Conservation (phyloP, 345 rosid genomes). For the Eucalyptus curtisii region DNA sequence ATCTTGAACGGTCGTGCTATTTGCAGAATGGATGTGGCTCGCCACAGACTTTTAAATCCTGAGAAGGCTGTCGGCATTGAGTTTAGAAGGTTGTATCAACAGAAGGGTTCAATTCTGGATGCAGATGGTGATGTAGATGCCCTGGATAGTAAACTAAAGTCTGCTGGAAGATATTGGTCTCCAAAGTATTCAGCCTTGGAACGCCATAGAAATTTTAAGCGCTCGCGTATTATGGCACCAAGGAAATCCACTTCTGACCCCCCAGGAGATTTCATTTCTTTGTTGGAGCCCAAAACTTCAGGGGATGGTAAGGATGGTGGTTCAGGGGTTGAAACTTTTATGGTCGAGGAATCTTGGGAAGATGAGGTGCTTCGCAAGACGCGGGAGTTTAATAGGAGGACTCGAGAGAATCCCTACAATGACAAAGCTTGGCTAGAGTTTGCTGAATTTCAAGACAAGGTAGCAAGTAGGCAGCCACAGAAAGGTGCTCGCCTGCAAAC, state of each 20-base stretch:
- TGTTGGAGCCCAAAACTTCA: constrained; percentile 20
- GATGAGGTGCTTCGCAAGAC: constrained; percentile 78
- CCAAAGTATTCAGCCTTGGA: constrained; percentile 65
- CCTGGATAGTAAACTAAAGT: constrained; percentile 49
- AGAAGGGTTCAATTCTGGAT: constrained; percentile 28
- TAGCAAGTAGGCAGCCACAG: constrained; percentile 61
- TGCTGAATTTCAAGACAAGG: constrained; percentile 74
- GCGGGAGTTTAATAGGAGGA: constrained; percentile 58
- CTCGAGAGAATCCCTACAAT: constrained; percentile 74
- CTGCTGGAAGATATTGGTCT: constrained; percentile 83
- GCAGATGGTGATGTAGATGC: constrained; percentile 60
- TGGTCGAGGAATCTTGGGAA: constrained; percentile 86
- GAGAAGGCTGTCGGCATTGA: constrained; percentile 15
- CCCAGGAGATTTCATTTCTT: constrained; percentile 50
- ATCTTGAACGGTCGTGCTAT: background rate
- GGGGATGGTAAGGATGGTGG: constrained; percentile 12
- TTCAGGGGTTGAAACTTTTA: constrained; percentile 5
- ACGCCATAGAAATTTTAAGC: constrained; percentile 50
- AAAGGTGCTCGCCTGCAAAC: constrained; percentile 85
- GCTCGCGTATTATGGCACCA: constrained; percentile 29
- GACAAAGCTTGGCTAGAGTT: constrained; percentile 80
- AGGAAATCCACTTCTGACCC: constrained; percentile 8
- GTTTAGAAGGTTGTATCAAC: constrained; percentile 20
- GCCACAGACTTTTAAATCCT: constrained; percentile 39
- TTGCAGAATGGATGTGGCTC: constrained; percentile 88